Conservation (phyloP, 495 filamentous ascomycete species). For the Lasiosphaeria hispida region DNA sequence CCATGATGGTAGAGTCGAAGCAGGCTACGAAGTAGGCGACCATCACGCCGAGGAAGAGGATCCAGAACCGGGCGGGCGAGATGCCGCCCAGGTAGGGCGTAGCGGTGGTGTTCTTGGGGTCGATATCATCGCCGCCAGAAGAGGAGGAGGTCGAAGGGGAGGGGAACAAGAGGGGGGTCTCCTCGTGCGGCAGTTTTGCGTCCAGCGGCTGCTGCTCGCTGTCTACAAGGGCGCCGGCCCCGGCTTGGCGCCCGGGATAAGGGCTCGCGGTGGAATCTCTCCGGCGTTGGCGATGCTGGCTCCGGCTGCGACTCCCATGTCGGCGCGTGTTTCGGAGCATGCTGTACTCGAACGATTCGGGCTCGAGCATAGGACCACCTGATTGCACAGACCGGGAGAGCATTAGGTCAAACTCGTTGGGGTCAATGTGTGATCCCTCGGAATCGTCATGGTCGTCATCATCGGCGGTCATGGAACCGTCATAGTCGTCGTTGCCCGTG, state of each 20-base stretch:
- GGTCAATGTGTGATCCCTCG: conserved; percentile 30
- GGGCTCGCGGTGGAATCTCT: conserved; percentile 2
- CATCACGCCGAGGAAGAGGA: conserved; percentile 39
- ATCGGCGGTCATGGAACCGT: not conserved
- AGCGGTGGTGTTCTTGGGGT: conserved; percentile 3
- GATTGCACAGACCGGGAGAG: conserved; percentile 39
- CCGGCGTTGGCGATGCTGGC: not conserved
- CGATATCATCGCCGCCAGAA: conserved; percentile 11
- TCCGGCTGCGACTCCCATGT: conserved; percentile 5
- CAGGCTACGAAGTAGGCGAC: conserved; percentile 41
- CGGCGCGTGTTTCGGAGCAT: conserved; percentile 33
- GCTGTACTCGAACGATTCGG: conserved; percentile 37
- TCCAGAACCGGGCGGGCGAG: conserved; percentile 35
- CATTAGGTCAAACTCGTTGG: conserved; percentile 42
- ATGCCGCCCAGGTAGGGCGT: conserved; percentile 37
- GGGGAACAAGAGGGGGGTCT: conserved; percentile 16
- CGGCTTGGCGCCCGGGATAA: not conserved
- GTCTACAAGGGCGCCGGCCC: not conserved
- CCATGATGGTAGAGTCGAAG: conserved; percentile 80
- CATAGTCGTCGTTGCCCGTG: not conserved
- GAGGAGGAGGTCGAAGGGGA: not conserved
- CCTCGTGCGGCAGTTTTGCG: conserved; percentile 7
- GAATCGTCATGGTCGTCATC: conserved; percentile 7
- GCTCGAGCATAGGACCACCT: conserved; percentile 36
- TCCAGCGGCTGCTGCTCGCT: not conserved